Conservation (phyloP, 164 flowering plant genomes). For the Vitis labrusca region DNA sequence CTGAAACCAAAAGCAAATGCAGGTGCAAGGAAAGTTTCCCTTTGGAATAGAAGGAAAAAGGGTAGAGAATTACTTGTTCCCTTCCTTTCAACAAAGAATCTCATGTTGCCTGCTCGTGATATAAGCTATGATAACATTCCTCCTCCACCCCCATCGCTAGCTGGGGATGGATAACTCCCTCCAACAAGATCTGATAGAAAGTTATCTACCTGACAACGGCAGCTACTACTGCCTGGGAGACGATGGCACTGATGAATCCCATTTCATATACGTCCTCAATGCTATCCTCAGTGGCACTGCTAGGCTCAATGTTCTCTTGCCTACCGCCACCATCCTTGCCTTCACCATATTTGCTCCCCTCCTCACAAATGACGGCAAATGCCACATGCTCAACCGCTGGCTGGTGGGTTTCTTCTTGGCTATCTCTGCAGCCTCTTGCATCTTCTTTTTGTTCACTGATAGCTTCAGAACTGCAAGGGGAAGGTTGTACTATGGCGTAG, state of each 20-base stretch:
- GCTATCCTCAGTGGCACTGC: constrained; percentile 61
- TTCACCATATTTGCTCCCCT: constrained; percentile 64
- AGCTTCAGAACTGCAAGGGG: constrained; percentile 51
- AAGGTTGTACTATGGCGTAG: constrained; percentile 56
- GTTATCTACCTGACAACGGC: constrained; percentile 2
- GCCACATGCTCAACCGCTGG: constrained; percentile 38
- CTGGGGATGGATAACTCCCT: constrained; percentile 15
- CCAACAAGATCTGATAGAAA: constrained; percentile 24
- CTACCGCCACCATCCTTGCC: constrained; percentile 57
- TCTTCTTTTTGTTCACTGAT: constrained; percentile 56
- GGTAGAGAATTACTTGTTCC: constrained; percentile 19
- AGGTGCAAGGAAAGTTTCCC: neutral
- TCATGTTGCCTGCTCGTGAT: neutral
- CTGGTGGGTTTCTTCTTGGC: constrained; percentile 41
- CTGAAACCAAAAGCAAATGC: too few relatives aligned
- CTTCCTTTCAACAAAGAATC: constrained; percentile 24
- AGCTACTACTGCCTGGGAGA: constrained; percentile 14
- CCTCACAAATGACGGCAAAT: constrained; percentile 55
- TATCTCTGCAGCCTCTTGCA: constrained; percentile 37
- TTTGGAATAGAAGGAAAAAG: neutral
- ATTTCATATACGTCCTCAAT: constrained; percentile 34
- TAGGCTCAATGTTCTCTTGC: constrained; percentile 56
- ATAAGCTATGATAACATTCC: neutral
- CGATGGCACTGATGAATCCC: constrained; percentile 34
- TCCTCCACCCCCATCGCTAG: neutral